Conservation (phyloP, 169 alveolate genomes). For the Miamiensis avidus region DNA sequence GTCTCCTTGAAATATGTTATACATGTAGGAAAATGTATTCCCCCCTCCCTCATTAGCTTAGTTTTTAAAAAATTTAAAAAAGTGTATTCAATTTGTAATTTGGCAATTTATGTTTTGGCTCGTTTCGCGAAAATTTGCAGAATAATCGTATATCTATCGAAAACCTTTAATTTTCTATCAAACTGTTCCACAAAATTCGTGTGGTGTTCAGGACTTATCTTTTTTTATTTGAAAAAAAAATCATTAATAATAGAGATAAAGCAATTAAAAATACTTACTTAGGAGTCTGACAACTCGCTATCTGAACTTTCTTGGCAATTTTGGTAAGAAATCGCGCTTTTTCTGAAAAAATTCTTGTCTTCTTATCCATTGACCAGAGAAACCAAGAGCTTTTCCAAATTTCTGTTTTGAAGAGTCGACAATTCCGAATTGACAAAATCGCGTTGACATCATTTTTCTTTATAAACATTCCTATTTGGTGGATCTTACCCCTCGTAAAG, state of each 20-base stretch:
- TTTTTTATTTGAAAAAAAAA: too few relatives aligned
- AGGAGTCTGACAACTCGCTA: not conserved
- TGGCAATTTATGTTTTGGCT: constrained; percentile 73
- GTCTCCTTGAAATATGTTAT: constrained; percentile 52
- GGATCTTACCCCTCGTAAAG: constrained; percentile 71
- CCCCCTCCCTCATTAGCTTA: constrained; percentile 73
- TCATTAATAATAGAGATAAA: too few relatives aligned
- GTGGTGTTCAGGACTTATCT: not conserved
- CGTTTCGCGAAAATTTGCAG: constrained; percentile 83
- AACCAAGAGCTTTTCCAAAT: constrained; percentile 67
- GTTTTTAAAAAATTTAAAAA: constrained; percentile 80
- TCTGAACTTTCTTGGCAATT: constrained; percentile 31
- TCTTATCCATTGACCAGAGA: constrained; percentile 50
- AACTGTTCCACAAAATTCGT: not conserved
- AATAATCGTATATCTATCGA: constrained; percentile 85
- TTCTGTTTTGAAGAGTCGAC: constrained; percentile 79
- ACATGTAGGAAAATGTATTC: constrained; percentile 49
- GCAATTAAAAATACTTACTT: not conserved
- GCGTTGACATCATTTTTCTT: constrained; percentile 54
- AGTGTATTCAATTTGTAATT: constrained; percentile 79
- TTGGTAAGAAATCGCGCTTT: not conserved
- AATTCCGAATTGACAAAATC: constrained; percentile 82
- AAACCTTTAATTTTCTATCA: constrained; percentile 63
- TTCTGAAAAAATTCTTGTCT: constrained; percentile 28
- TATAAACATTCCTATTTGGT: constrained; percentile 56